Percentiles rank a stretch among this genome's conserved stretches.
phyloP scores from a whole-genome alignment of 2,329 filamentous ascomycete genomes.

The Fusarium cyanostomum region DNA sequence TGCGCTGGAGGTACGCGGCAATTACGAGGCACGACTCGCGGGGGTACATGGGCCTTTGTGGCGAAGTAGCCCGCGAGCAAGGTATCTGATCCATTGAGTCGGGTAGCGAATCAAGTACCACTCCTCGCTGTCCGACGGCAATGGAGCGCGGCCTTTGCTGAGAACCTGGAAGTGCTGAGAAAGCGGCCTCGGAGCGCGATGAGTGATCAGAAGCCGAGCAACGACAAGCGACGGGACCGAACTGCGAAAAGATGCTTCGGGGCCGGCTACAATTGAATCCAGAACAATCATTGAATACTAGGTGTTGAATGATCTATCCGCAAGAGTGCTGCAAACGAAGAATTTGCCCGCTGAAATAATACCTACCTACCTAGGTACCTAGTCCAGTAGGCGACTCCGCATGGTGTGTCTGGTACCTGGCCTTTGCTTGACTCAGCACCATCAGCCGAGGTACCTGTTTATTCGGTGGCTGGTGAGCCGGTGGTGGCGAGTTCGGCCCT shows the following conservation, averaged over 20 bases:
- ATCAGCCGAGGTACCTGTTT: slow-evolving; percentile 20
- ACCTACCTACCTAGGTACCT: too few species aligned
- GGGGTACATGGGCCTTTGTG: slow-evolving; percentile 29
- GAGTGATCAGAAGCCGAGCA: slow-evolving; percentile 24
- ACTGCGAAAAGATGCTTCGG: slow-evolving; percentile 8
- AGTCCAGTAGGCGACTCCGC: slow-evolving; percentile 19
- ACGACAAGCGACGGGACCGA: neutral
- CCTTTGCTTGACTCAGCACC: neutral
- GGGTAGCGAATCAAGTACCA: slow-evolving; percentile 32
- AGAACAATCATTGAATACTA: neutral
- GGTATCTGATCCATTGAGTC: slow-evolving; percentile 33
- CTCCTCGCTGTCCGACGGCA: slow-evolving; percentile 16
- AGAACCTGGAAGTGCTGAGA: slow-evolving; percentile 12
- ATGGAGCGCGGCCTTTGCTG: neutral
- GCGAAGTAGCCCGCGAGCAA: slow-evolving; percentile 1
- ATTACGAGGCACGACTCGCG: slow-evolving; percentile 31
- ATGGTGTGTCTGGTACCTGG: slow-evolving; percentile 27
- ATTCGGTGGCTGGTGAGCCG: slow-evolving; percentile 37
- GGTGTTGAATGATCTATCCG: neutral
- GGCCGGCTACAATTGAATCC: neutral
- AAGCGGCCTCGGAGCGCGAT: slow-evolving; percentile 20
- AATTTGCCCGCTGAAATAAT: too few species aligned
- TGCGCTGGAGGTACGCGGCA: slow-evolving; percentile 30
- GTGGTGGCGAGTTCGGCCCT: slow-evolving; percentile 38
- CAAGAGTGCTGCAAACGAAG: too few species aligned